Conservation (phyloP, 805 yeast species). For the Myxozyma vanderwaltii region DNA sequence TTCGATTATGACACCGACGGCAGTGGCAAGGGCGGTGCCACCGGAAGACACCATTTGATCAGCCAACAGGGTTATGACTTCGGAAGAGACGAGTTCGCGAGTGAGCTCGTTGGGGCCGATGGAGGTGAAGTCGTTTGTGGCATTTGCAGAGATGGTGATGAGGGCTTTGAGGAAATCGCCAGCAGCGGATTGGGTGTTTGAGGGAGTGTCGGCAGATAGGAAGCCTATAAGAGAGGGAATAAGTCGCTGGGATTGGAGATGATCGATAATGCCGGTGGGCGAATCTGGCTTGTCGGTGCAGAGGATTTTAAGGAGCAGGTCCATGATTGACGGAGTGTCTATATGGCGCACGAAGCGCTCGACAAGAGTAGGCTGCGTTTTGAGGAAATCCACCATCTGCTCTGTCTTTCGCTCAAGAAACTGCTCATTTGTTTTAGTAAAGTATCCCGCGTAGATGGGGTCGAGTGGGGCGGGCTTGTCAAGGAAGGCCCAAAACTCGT, state of each 20-base stretch:
- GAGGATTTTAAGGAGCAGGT: conserved; percentile 81
- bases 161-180: conserved; percentile 94
- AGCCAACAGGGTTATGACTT: conserved; percentile 66
- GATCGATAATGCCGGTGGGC: conserved; percentile 83
- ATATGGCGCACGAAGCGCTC: conserved; percentile 80
- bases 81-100: conserved; percentile 80
- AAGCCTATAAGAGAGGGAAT: conserved; percentile 72
- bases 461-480: conserved; percentile 69
- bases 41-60: conserved; percentile 71
- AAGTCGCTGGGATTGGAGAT: conserved; percentile 69
- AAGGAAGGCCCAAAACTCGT: conserved; percentile 76
- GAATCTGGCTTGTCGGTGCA: conserved; percentile 90
- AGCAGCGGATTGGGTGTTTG: conserved; percentile 86
- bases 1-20: conserved; percentile 93
- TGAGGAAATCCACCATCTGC: conserved; percentile 62
- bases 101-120: conserved; percentile 96
- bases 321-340: conserved; percentile 93
- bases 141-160: conserved; percentile 90
- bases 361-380: conserved; percentile 69
- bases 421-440: conserved; percentile 89
- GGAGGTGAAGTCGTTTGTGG: conserved; percentile 83
- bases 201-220: conserved; percentile 65
- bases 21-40: conserved; percentile 87
- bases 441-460: conserved; percentile 78
- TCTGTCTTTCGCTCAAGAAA: conserved; percentile 85